Percentiles rank a stretch among this genome's conserved stretches.
Evolutionary conservation across 345 rosid genomes (phyloP).

Genomic region (Syzygium aromaticum): DNA sequence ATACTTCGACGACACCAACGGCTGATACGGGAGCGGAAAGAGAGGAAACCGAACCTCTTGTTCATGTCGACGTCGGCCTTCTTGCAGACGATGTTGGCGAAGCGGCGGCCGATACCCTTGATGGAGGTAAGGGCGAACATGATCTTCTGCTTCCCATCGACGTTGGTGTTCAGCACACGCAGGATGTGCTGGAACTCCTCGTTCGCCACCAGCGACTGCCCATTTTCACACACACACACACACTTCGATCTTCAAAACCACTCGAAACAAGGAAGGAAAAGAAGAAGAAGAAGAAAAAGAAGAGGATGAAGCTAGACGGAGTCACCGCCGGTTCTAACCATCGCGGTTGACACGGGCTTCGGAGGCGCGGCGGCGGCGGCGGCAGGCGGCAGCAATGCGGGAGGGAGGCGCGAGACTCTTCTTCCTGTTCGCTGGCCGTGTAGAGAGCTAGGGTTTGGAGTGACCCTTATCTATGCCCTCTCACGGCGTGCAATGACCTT

Average conservation of each 20-base stretch:
- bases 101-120: constrained; percentile 85
- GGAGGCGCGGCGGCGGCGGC: not conserved
- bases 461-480: not conserved
- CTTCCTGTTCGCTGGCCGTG: not conserved
- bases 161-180: constrained; percentile 88
- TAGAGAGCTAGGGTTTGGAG: not conserved
- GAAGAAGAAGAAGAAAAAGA: not conserved
- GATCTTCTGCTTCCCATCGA: constrained; percentile 84
- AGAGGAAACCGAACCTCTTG: constrained; percentile 41
- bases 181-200: constrained; percentile 91
- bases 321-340: not conserved
- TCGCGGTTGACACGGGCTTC: not conserved
- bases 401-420: not conserved
- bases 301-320: not conserved
- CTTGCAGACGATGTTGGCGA: constrained; percentile 91
- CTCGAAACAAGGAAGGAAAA: not conserved
- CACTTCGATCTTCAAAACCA: not conserved
- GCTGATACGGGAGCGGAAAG: not conserved
- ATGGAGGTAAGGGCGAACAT: constrained; percentile 92
- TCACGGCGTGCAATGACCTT: not conserved
- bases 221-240: not conserved
- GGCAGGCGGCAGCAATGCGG: not conserved
- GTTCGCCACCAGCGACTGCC: constrained; percentile 75
- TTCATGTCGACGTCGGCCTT: constrained; percentile 97
- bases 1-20: not conserved